Evolutionary conservation across 495 filamentous ascomycete genomes (phyloP), one percentile per base, ranked within the genome.

Genomic region (Talaromyces liani): DNA sequence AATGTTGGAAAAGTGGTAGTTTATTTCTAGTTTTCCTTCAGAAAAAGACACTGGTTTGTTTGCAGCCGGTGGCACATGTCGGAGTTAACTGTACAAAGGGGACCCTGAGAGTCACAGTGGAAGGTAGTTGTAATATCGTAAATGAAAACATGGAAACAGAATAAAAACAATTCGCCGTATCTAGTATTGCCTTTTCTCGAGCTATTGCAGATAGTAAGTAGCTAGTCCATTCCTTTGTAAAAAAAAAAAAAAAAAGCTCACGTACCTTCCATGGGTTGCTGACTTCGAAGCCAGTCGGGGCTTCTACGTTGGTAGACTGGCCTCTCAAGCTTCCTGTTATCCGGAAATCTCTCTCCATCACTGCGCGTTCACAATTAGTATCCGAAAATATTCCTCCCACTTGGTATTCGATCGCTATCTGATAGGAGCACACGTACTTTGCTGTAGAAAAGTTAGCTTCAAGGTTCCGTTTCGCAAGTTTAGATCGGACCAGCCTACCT

Each of bases 271-370:
- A 99, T 31, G 91, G 89, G 75, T 97, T 97, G 83, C 88, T 97
- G 69, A 97, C 68, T 70, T 97, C 93, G 79, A 95, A 99, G 39
- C 92, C 93, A 47, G 82, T 77, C 16, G 94, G 95, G 39, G 94
- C 94, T 63, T 80, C 73, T 57, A 85, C 79, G 58, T 87, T 88
- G 76, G 93, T 89, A 67, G 87, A 89, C 75, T 99, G 94, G 45
- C 92, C 95, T 79, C 95, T 83, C 69, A 89, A 68, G 58, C 73
- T 84, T 65, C 94, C 94, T 58, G 94, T 99, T 73, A 99, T 83
- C 71, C 94, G 83, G 67, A 87, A 80, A 73, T 99, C 94, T 70
- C 94, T 86, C 63, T 97, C 89, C 92, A 98, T 97, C 95, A 99
- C 94, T 98, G 67, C 67, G 56, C 34, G 29, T 10, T 24, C 4